Base-by-base conservation (phyloP, 148 eudicot genomes). In the Rhododendron henanense region DNA sequence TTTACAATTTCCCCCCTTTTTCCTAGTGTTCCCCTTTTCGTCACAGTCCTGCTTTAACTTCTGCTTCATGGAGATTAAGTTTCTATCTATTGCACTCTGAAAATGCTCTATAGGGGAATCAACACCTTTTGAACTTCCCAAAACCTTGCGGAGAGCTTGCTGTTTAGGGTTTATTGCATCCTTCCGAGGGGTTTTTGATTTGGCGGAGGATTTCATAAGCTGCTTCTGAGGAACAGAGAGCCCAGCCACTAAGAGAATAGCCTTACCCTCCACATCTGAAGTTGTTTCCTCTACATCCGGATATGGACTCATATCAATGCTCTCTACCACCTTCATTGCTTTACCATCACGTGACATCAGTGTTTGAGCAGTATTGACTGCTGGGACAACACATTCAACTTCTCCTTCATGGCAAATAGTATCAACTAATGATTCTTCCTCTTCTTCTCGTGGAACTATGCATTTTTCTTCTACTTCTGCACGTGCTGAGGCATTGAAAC, bases 1-100 rank as follows among this genome's bases (percentile, higher is more conserved):
- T 69, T 90, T 88, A 57, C 35, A 61, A 74, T 78, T 85, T 59
- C 85, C 93, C 82, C 85, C 76, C 78, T 85, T 90, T 82, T 87
- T 88, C 79, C 89, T 88, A 79, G 90, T 35, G 82, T 85, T 14
- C 59, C 79, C 87, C 31, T 67, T 85, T 76, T 83, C 86, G 81
- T 63, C 89, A 81, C 6, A 79, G 37, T 77, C 86, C 28, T 67
- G 86, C 82, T 90, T 92, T 76, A 79, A 23, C 78, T 88, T 91
- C 76, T 92, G 90, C 91, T 88, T 92, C 79, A 79, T 53, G 21
- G 71, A 82, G 65, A 67, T 79, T 33, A 85, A 25, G 37, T 78
- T 88, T 78, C 85, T 89, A 82, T 89, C 89, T 87, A 80, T 88
- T 69, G 59, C 90, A 73, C 23, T 71, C 81, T 85, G 69, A 25